Conservation (phyloP, 352 stramenopile species). For the Nothophytophthora sp. region DNA sequence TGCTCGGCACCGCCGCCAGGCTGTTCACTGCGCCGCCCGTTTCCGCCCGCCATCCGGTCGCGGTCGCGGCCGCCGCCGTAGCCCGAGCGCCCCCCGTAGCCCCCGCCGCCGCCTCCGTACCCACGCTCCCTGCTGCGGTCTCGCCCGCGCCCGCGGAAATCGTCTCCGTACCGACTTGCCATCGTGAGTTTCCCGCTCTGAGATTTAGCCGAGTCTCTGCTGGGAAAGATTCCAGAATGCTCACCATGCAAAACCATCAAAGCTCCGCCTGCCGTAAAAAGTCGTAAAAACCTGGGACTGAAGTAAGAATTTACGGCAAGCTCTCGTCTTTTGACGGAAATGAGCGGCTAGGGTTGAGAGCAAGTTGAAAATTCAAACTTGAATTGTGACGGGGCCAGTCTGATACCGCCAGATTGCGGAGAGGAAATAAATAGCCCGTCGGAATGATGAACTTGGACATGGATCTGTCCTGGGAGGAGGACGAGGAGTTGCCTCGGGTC, state of each 20-base stretch:
- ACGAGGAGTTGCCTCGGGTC: slow-evolving; percentile 27
- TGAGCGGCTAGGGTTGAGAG: slow-evolving; percentile 2
- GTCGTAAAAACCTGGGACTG: background rate
- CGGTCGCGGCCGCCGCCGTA: slow-evolving; percentile 48
- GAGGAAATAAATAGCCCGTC: slow-evolving; percentile 4
- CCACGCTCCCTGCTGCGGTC: slow-evolving; percentile 76
- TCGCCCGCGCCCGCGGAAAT: slow-evolving; percentile 61
- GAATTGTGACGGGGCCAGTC: slow-evolving; percentile 7
- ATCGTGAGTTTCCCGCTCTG: slow-evolving; percentile 19
- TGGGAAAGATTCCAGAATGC: slow-evolving; percentile 43
- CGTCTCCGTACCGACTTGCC: slow-evolving; percentile 76
- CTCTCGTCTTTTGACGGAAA: background rate
- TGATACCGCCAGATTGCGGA: no score
- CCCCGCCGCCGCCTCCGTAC: slow-evolving; percentile 33
- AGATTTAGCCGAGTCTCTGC: background rate
- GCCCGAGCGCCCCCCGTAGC: slow-evolving; percentile 39
- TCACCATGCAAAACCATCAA: slow-evolving; percentile 15
- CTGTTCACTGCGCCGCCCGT: slow-evolving; percentile 62
- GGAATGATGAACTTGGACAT: slow-evolving; percentile 24
- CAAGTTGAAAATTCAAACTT: slow-evolving; percentile 28
- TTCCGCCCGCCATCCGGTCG: slow-evolving; percentile 50
- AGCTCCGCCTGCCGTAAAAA: background rate
- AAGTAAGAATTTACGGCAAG: background rate
- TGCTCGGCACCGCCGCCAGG: slow-evolving; percentile 92
- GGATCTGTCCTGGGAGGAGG: slow-evolving; percentile 37